These are phyloP conservation scores for Diplodia corticola DNA, from an alignment of 2,329 filamentous ascomycete species.

Conservation along the genomic window DNA sequence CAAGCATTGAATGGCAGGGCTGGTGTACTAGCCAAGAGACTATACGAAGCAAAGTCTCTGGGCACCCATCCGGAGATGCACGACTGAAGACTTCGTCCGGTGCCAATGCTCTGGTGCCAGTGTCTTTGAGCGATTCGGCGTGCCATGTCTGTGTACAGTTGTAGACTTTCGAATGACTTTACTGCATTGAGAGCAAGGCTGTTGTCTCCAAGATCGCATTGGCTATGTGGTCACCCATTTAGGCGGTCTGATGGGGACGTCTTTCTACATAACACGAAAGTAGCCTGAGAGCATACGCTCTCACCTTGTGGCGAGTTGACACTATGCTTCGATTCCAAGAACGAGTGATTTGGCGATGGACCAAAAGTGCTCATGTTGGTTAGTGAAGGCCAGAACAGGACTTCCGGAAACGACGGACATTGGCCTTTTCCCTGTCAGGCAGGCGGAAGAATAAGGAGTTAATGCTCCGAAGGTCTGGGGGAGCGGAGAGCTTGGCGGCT, in stretches of 20 bases:
- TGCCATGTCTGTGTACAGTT: background rate
- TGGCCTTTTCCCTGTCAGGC: background rate
- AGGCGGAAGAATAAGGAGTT: slow-evolving; percentile 10
- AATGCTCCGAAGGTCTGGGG: background rate
- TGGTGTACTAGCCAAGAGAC: background rate
- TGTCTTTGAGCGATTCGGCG: background rate
- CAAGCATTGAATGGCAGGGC: background rate
- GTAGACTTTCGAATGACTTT: background rate
- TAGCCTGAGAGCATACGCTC: background rate
- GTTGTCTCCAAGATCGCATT: background rate
- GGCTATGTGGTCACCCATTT: background rate
- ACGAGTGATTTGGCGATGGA: background rate
- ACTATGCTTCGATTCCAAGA: background rate
- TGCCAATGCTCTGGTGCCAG: background rate
- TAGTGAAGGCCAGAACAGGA: background rate
- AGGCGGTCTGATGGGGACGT: background rate
- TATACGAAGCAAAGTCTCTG: slow-evolving; percentile 2
- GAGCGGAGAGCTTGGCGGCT: slow-evolving; percentile 10
- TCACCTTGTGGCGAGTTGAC: background rate
- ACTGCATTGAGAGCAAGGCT: background rate
- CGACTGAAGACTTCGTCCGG: background rate
- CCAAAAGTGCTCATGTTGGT: background rate
- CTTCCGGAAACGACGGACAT: background rate
- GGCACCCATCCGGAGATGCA: background rate
- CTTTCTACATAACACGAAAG: background rate